Base-by-base conservation (phyloP, 1,139 yeast genomes). In the Petasospora rhodanensis region DNA sequence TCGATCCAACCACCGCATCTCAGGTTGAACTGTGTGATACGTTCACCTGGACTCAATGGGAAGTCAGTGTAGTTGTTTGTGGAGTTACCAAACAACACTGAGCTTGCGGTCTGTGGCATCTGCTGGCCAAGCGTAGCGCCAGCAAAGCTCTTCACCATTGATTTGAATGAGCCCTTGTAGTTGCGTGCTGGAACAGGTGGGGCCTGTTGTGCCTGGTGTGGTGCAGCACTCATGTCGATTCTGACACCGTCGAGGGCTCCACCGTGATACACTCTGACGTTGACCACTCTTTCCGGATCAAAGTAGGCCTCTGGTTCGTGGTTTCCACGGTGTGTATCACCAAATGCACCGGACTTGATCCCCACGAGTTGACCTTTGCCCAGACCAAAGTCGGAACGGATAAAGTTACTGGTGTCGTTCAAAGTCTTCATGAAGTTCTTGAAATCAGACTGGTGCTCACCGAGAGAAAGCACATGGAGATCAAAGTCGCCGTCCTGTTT, bases 1-100 rank as follows among this genome's bases (percentile, higher is more conserved):
- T 91, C 97, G 12, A 91, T 65, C 96, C 97, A 91, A 2, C 72
- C 79, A 6, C 97, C 97, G 32, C 77, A 67, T 42, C 95, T 68
- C 28, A 86, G 62, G 35, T 70, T 68, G 37, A 87, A 64, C 24
- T 79, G 81, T 4, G 65, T 54, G 7, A 91, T 62, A 9, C 47
- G 44, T 52, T 89, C 96, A 22, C 76, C 84, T 0, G 57, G 58
- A 3, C 62, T 61, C 8, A 89, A 52, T 2, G 53, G 55, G 40
- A 81, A 70, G 33, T 82, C 93, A 1, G 79, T 56, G 38, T 69
- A 78, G 29, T 67, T 62, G 2, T 65, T 63, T 4, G 78, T 84
- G 34, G 68, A 66, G 22, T 76, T 76, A 9, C 97, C 97, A 38
- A 82, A 67, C 19, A 74, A 42, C 1, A 61, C 66, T 6, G 57